Evolutionary conservation across 1,139 yeast species (phyloP).

Genomic region (Saccharomycopsis hybrid): DNA sequence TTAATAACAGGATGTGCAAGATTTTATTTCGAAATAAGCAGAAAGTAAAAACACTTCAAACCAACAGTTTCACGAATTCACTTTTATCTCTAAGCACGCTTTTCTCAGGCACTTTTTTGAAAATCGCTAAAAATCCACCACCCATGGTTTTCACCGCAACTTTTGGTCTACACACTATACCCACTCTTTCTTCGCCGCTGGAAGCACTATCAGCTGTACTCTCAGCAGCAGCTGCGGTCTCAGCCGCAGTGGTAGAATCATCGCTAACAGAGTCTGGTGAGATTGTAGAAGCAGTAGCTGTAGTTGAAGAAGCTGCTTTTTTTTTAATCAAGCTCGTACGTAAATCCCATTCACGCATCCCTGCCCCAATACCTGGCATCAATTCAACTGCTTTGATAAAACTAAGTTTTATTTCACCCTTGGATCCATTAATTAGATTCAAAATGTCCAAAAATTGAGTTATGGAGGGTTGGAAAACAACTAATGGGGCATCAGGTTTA

Average conservation of each 20-base stretch:
- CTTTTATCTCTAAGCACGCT: background rate
- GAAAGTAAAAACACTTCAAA: background rate
- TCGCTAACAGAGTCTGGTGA: constrained; percentile 26
- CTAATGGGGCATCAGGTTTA: constrained; percentile 35
- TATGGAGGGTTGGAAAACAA: constrained; percentile 41
- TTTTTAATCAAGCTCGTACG: constrained; percentile 25
- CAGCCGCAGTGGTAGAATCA: constrained; percentile 22
- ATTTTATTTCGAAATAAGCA: too few species aligned
- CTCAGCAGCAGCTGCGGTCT: constrained; percentile 28
- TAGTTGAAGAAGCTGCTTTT: background rate
- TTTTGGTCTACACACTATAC: constrained; percentile 40
- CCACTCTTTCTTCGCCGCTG: constrained; percentile 21
- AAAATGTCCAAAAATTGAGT: constrained; percentile 38
- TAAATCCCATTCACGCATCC: constrained; percentile 35
- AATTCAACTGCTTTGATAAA: constrained; percentile 36
- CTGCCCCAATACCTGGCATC: constrained; percentile 40
- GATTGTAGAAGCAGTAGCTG: background rate
- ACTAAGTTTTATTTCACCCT: constrained; percentile 29
- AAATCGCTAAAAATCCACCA: constrained; percentile 40
- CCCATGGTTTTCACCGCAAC: constrained; percentile 39
- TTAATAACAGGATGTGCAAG: too few species aligned
- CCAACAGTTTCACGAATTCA: background rate
- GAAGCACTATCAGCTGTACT: background rate
- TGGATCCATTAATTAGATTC: constrained; percentile 23
- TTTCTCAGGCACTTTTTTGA: constrained; percentile 15